Evolutionary conservation across 2,329 filamentous ascomycete species (phyloP), one percentile per base, ranked within the genome.

Genomic region (Xylariaceae sp.): DNA sequence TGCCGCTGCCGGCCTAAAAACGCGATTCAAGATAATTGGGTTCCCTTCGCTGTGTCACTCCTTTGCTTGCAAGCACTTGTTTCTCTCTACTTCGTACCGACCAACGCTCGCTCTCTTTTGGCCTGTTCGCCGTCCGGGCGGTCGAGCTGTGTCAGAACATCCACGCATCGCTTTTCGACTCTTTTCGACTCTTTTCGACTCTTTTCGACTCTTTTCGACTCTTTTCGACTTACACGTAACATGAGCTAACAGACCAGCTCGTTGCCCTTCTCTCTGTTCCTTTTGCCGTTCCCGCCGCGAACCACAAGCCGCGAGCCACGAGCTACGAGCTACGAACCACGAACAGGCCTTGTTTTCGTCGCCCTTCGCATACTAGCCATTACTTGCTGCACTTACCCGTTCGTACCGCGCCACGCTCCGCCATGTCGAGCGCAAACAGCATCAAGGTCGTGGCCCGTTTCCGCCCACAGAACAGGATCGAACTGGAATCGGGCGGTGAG

Each of bases 381-480:
- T 18, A 37, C 51, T 32, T 49, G 51, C 65, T 63, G 63, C 62
- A 65, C 63, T 61, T 64, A 65, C 58, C 61, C 47, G 47, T 41
- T 47, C 49, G 58, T 59, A 54, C 57, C 58, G 52, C 54, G 18
- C 26, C 30, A 47, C 61, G 59, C 65, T 65, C 65, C 74, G 73
- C 64, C 70, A 81, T 80, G 78, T 81, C 80, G 70, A 75, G 76
- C 72, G 75, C 76, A 65, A 83, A 84, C 69, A 85, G 78, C 68
- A 86, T 87, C 78, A 86, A 82, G 89, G 94, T 99, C 72, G 92
- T 99, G 72, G 92, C 92, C 78, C 89, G 94, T 68, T 99, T 99
- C 76, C 85, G 94, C 70, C 94, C 94, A 66, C 92, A 96, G 76
- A 99, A 99, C 80, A 90, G 89, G 76, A 75, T 94, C 72, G 94